phyloP scores from a whole-genome alignment of 73 alveolate genomes.

The Paramecium pentaurelia region DNA sequence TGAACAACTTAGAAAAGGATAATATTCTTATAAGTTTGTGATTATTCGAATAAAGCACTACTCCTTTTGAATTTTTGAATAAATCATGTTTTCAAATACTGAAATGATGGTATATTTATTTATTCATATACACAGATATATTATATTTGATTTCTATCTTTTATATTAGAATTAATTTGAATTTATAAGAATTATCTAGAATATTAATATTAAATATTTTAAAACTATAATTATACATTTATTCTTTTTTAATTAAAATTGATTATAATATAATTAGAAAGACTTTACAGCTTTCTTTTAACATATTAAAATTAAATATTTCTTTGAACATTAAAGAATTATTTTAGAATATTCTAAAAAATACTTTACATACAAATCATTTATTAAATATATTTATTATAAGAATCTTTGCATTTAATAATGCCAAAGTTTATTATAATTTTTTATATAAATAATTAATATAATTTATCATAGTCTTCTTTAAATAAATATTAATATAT shows the following conservation, averaged over 20 bases:
- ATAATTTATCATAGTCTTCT: too few relatives aligned
- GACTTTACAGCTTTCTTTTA: neutral
- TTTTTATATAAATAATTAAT: too few relatives aligned
- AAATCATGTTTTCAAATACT: neutral
- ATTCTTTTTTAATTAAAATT: neutral
- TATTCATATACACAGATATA: neutral
- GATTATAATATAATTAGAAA: too few relatives aligned
- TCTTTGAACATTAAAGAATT: neutral
- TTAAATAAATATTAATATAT: too few relatives aligned
- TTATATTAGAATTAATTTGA: neutral
- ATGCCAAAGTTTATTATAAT: too few relatives aligned
- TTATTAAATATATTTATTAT: too few relatives aligned
- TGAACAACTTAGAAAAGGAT: neutral
- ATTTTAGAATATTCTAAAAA: neutral
- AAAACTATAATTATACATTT: neutral
- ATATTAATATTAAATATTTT: too few relatives aligned
- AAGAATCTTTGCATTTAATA: too few relatives aligned
- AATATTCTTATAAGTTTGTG: neutral
- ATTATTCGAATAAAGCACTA: too few relatives aligned
- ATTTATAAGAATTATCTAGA: neutral
- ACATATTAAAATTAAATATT: too few relatives aligned
- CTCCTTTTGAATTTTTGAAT: neutral
- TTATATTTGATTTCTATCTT: neutral
- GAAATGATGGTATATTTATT: too few relatives aligned
- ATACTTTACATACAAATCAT: neutral